Evolutionary conservation across 1,139 yeast species (phyloP), one percentile per base, ranked within the genome.

Genomic region (Kodamaea suecica): DNA sequence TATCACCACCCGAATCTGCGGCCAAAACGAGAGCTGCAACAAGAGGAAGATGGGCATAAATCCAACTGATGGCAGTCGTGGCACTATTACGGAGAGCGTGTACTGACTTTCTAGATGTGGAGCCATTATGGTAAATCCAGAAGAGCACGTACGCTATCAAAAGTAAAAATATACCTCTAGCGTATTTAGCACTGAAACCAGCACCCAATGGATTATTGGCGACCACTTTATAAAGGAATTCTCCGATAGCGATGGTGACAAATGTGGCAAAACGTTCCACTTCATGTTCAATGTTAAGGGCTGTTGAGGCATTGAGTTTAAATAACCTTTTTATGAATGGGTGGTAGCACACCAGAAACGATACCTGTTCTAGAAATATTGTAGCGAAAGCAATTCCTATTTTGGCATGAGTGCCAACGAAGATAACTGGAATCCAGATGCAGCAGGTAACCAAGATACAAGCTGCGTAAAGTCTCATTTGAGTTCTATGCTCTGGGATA

Each of bases 211-310:
- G 73, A 10, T 67, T 61, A 1, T 55, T 54, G 2, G 79, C 73
- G n/a, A 77, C 80, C n/a, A 76, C 63, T 36, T 72, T 74, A 46
- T 73, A 78, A 17, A 79, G 57, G 44, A 76, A 80, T 45, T 80
- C 85, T 17, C 86, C 86, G 45, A 80, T 65, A 5, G 84, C 84
- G 57, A 80, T 78, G 42, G 80, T 73, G 35, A 68, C 79, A 50
- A 80, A 79, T 0, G 78, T 74, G 2, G 71, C 66, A 48, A 68
- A 70, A 38, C 86, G 56, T 50, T 80, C 86, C 14, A 76, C 82
- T 48, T 78, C 84, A 48, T 80, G 85, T 47, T 79, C 84, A 39
- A 80, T 75, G 48, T 78, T 79, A 39, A 78, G 54, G 0, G 85
- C 85, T 0, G 86, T 78, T 4, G 81, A 71, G 38, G 65, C 68